Evolutionary conservation across 1,284 basidiomycete species (phyloP).

Genomic region (Cronartium quercuum): DNA sequence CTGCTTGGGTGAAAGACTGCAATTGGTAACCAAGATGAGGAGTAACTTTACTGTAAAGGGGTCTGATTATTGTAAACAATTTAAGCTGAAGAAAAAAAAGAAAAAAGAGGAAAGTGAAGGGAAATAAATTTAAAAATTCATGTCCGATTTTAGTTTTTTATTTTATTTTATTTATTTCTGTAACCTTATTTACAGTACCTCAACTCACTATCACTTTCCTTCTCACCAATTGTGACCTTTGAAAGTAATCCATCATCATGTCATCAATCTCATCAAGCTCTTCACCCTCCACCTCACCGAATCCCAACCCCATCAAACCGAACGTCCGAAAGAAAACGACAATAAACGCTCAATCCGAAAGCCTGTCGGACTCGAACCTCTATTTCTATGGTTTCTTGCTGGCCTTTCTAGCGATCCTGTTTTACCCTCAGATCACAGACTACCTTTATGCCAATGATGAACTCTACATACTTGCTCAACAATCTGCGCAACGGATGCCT

Average conservation of each 20-base stretch:
- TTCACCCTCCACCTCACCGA: neutral
- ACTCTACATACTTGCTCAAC: slow-evolving; percentile 9
- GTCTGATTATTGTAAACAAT: no score
- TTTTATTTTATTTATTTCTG: no score
- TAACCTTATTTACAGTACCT: no score
- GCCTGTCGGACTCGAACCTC: neutral
- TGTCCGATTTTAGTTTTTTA: no score
- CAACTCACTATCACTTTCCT: no score
- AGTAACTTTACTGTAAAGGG: no score
- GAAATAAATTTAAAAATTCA: no score
- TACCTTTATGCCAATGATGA: slow-evolving; percentile 25
- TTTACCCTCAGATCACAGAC: slow-evolving; percentile 26
- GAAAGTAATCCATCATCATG: neutral
- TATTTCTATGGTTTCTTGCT: slow-evolving; percentile 15
- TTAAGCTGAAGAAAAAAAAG: no score
- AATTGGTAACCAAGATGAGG: no score
- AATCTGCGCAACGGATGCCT: slow-evolving; percentile 12
- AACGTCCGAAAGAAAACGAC: neutral
- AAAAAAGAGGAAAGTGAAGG: no score
- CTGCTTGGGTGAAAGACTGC: no score
- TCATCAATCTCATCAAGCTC: neutral
- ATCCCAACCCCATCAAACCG: neutral
- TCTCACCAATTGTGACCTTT: neutral
- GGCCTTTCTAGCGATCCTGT: slow-evolving; percentile 18
- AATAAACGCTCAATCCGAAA: neutral